Evolutionary conservation across 1,284 basidiomycete genomes (phyloP).

Genomic region (Ganoderma multipileum): DNA sequence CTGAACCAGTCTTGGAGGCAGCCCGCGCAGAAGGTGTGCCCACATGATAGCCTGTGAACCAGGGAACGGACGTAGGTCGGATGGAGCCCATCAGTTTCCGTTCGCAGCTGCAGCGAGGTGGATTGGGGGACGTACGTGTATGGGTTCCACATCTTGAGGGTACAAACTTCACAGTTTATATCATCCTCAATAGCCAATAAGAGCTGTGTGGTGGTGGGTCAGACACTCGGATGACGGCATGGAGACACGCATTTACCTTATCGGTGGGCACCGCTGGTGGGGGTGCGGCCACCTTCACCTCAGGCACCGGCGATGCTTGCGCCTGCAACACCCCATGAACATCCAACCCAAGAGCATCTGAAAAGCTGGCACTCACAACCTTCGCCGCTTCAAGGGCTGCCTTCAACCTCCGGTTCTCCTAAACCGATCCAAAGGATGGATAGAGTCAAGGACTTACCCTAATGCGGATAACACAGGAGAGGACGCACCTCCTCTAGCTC

Average conservation of each 20-base stretch:
- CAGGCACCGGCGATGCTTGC: not conserved
- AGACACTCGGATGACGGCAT: not conserved
- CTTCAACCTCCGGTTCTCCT: constrained; percentile 27
- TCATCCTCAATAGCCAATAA: constrained; percentile 56
- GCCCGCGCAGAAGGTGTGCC: constrained; percentile 70
- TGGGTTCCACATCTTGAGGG: constrained; percentile 65
- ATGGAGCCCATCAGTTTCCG: constrained; percentile 12
- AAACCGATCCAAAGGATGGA: not conserved
- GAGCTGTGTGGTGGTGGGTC: constrained; percentile 40
- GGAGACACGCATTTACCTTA: constrained; percentile 4
- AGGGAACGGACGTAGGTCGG: constrained; percentile 12
- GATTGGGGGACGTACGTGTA: constrained; percentile 54
- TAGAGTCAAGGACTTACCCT: constrained; percentile 6
- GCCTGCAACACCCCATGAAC: not conserved
- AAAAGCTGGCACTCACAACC: constrained; percentile 7
- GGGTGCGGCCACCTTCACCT: constrained; percentile 6
- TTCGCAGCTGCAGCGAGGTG: constrained; percentile 7
- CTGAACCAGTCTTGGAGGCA: constrained; percentile 75
- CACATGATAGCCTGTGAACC: constrained; percentile 62
- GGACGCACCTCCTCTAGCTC: constrained; percentile 33
- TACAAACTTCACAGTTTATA: constrained; percentile 68
- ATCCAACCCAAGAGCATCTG: not conserved
- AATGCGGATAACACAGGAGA: not conserved
- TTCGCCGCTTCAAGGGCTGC: constrained; percentile 14
- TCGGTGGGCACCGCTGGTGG: not conserved